Percentiles rank a stretch among this genome's conserved stretches.
Evolutionary conservation across 768 basidiomycete genomes (phyloP).

Genomic region (Phaffia australis): DNA sequence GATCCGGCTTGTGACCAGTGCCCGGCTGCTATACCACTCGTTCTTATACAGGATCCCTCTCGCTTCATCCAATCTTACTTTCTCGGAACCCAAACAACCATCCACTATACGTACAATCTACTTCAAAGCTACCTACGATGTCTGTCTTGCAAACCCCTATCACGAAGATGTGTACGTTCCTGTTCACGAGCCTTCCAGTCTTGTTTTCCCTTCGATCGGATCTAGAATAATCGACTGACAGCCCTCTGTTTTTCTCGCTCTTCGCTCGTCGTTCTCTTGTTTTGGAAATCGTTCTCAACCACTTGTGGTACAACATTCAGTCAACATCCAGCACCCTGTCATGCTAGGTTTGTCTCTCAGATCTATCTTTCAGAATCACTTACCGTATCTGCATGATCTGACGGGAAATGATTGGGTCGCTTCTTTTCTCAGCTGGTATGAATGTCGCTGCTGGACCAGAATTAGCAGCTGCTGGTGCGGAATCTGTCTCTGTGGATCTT

Average conservation of each 20-base stretch:
- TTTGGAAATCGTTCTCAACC: too few species aligned
- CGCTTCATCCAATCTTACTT: too few species aligned
- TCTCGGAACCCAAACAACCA: background rate
- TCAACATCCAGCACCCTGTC: conserved; percentile 23
- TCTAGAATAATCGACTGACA: background rate
- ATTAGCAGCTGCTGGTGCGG: conserved; percentile 57
- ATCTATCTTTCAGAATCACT: background rate
- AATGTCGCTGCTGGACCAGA: conserved; percentile 47
- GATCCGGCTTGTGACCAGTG: too few species aligned
- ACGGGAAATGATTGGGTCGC: background rate
- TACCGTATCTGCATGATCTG: background rate
- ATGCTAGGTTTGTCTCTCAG: conserved; percentile 10
- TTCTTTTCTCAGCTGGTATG: conserved; percentile 10
- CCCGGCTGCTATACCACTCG: too few species aligned
- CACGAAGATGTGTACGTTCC: conserved; percentile 18
- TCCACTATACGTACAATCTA: background rate
- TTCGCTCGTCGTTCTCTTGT: background rate
- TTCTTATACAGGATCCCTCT: too few species aligned
- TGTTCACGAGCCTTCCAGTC: background rate
- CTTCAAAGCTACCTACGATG: background rate
- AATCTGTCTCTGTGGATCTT: too few species aligned
- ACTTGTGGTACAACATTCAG: background rate
- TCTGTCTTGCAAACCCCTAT: conserved; percentile 13
- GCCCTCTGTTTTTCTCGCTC: background rate
- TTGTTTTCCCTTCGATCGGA: background rate